Percentiles rank a stretch among this genome's conserved stretches.
Conservation (phyloP, 164 flowering plant species). For the Hamamelis virginiana region DNA sequence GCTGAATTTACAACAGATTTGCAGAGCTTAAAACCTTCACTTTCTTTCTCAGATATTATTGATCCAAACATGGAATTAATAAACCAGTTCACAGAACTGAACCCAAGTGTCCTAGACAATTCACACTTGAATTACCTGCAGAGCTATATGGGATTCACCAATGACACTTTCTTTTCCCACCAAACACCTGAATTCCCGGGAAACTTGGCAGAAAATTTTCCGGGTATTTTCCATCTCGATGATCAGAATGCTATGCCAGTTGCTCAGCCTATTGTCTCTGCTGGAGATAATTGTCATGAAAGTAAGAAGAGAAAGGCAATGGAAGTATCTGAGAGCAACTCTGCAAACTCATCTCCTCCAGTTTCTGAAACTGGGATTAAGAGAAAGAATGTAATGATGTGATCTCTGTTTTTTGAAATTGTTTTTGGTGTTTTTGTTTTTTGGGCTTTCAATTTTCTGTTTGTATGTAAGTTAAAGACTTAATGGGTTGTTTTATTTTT, state of each 20-base stretch:
- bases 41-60: conserved; percentile 24
- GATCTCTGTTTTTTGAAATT: neutral
- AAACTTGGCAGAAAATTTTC: conserved; percentile 28
- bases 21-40: conserved; percentile 24
- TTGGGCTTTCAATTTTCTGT: neutral
- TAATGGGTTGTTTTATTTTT: neutral
- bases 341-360: conserved; percentile 29
- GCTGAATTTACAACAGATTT: conserved; percentile 37
- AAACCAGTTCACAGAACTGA: conserved; percentile 20
- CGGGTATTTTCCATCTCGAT: conserved; percentile 5
- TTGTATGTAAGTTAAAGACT: too few relatives aligned
- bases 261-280: neutral
- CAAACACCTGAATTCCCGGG: conserved; percentile 24
- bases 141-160: conserved; percentile 25
- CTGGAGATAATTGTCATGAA: conserved; percentile 14
- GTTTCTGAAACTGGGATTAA: conserved; percentile 18
- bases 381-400: conserved; percentile 26
- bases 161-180: conserved; percentile 20
- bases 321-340: conserved; percentile 36
- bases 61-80: conserved; percentile 31
- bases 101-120: conserved; percentile 13
- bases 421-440: neutral
- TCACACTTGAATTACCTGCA: conserved; percentile 31
- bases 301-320: conserved; percentile 37
- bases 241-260: conserved; percentile 13